Evolutionary conservation across 2,329 filamentous ascomycete genomes (phyloP), one percentile per base, ranked within the genome.

Genomic region (Cladosporium velox): DNA sequence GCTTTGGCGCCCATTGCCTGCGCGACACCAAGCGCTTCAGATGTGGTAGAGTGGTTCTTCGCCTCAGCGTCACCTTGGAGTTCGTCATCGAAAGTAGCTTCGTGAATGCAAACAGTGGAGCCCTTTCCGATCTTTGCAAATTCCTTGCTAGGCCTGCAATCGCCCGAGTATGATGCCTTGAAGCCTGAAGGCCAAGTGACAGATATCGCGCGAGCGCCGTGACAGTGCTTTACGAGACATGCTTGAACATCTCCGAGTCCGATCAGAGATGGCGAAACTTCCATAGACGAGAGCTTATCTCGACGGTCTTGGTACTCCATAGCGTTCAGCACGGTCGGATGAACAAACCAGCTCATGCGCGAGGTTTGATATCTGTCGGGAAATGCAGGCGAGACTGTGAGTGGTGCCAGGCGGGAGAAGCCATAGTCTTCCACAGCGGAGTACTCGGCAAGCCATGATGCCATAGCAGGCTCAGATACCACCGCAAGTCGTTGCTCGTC

Each of bases 51-150:
- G 81, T 99, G 95, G 75, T 90, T 93, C 86, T 99, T 99, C 61
- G 90, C 91, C 32, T 85, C 76, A 4, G 95, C 95, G 73, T 97
- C 93, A 18, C 85, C 86, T 47, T 79, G 73, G 72, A 97, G 86
- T 72, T 95, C 91, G 75, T 97, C 92, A 71, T 95, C 92, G 75
- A 99, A 98, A 0, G 95, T 99, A 68, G 93, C 93, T 83, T 99
- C 95, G 81, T 99, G 95, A 65, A 99, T 87, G 5, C 97, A 86
- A 7, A 99, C 85, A 15, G 94, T 96, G 1, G 90, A 89, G 68
- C 88, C 88, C 55, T 81, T 80, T 55, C 91, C 96, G 60, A 94
- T 90, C 14, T 78, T 71, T 0, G 88, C 87, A 74, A 99, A 97
- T 0, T 80, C 75, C 2, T 80, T 73, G 4, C 87, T 92, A 0